Conservation (phyloP, 2,329 filamentous ascomycete genomes). For the Ploettnerulaceae sp. region DNA sequence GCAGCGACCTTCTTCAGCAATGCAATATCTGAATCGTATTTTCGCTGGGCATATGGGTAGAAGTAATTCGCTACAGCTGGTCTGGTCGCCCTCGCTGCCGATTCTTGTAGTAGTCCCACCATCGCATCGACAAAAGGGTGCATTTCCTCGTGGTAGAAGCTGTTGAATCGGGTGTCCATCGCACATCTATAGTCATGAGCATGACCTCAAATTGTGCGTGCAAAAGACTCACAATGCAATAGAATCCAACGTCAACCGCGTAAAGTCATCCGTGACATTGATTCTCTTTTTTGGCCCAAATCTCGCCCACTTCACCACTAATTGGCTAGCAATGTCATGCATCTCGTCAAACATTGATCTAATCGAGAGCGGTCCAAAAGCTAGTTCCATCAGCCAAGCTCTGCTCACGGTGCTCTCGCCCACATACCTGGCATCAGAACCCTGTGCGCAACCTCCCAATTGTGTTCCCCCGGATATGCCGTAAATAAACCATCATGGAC, state of each 20-base stretch:
- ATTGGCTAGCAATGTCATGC: constrained; percentile 61
- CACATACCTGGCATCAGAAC: constrained; percentile 50
- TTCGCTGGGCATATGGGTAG: constrained; percentile 38
- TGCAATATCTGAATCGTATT: constrained; percentile 50
- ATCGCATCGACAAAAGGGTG: constrained; percentile 68
- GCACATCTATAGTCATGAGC: constrained; percentile 35
- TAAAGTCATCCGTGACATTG: constrained; percentile 61
- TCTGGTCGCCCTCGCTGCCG: constrained; percentile 45
- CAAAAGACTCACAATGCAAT: constrained; percentile 51
- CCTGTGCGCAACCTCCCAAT: constrained; percentile 64
- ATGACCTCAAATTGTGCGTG: neutral
- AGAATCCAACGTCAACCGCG: constrained; percentile 66
- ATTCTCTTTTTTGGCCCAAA: constrained; percentile 53
- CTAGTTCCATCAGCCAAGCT: constrained; percentile 28
- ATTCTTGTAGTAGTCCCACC: constrained; percentile 56
- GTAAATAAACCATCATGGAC: constrained; percentile 58
- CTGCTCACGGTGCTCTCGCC: neutral
- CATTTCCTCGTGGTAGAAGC: constrained; percentile 61
- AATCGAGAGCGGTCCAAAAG: constrained; percentile 65
- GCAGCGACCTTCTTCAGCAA: constrained; percentile 50
- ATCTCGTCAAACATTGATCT: constrained; percentile 64
- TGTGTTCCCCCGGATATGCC: constrained; percentile 45
- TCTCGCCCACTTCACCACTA: constrained; percentile 64
- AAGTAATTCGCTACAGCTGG: constrained; percentile 45
- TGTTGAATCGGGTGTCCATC: constrained; percentile 57